Evolutionary conservation across 257 asterid species (phyloP), one percentile per base, ranked within the genome.

Genomic region (Fraxinus anomala): DNA sequence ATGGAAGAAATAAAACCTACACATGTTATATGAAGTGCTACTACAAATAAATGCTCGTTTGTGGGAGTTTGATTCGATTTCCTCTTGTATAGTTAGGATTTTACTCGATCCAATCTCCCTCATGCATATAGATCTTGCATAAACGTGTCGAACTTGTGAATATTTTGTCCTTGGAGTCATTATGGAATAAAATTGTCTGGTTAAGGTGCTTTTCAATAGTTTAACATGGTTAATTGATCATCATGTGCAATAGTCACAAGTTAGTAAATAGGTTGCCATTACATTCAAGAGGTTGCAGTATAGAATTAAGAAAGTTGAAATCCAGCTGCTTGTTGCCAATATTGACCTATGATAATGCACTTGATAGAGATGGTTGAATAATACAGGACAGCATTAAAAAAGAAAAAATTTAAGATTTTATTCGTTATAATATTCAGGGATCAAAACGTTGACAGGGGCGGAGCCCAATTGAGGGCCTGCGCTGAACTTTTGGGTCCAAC

Each of bases 1-100:
- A 94, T 83, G 97, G 97, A 91, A 92, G 96, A 83, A 77, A 81
- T 82, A 24, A 84, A 86, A 59, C 88, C 93, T 89, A 86, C 61
- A 91, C 88, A 77, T 56, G 1, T n/a, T 6, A 74, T 73, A 73
- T 33, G 66, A 47, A 70, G 72, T 76, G 51, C 51, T 12, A 12
- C 80, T 74, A 51, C 77, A 75, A 77, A 69, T 82, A 76, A 85
- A 49, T 71, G 30, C 74, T 73, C 37, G 76, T 80, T 77, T 68
- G 73, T 81, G 79, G 82, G 81, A 73, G 30, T 70, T 42, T 42
- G 47, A 73, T 80, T 72, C 75, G 68, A 47, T 47, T 47, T 47
- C 21, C 59, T 66, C 68, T 47, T 89, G 89, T 87, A 89, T 76
- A 87, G 94, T 54, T 72, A 72, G 66, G 65, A 21, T 37, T 79